Conservation (phyloP, 2,329 filamentous ascomycete species). For the Fusarium pseudonygamai region DNA sequence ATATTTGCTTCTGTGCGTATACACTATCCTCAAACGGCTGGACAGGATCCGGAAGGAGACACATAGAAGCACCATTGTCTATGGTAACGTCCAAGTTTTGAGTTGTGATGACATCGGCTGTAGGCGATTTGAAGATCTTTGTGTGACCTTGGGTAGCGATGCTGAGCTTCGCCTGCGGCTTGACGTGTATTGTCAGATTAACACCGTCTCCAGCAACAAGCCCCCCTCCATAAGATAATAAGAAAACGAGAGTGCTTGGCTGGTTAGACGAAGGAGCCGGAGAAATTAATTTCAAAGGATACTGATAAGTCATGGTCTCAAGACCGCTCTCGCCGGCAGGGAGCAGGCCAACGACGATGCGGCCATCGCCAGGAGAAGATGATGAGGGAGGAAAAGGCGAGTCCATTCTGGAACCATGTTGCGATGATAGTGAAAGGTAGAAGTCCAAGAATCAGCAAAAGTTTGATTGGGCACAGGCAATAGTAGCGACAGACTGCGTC, state of each 20-base stretch:
- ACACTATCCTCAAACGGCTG: constrained; percentile 88
- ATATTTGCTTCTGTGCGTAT: constrained; percentile 86
- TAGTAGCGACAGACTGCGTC: constrained; percentile 2
- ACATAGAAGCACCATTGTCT: constrained; percentile 62
- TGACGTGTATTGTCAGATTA: constrained; percentile 74
- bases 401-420: constrained; percentile 52
- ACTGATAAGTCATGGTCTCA: constrained; percentile 84
- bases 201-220: constrained; percentile 89
- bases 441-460: neutral
- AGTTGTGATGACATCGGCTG: constrained; percentile 63
- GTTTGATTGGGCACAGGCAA: constrained; percentile 1
- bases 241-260: constrained; percentile 81
- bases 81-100: constrained; percentile 66
- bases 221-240: constrained; percentile 94
- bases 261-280: constrained; percentile 73
- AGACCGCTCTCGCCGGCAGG: constrained; percentile 78
- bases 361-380: constrained; percentile 80
- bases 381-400: constrained; percentile 83
- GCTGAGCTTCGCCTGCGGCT: constrained; percentile 71
- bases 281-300: constrained; percentile 92
- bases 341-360: constrained; percentile 76
- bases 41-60: constrained; percentile 87
- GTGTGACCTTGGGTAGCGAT: constrained; percentile 83
- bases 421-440: constrained; percentile 8
- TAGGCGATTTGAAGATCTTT: constrained; percentile 88